Conservation (phyloP, 106 monocot species). For the Posidonia australis region DNA sequence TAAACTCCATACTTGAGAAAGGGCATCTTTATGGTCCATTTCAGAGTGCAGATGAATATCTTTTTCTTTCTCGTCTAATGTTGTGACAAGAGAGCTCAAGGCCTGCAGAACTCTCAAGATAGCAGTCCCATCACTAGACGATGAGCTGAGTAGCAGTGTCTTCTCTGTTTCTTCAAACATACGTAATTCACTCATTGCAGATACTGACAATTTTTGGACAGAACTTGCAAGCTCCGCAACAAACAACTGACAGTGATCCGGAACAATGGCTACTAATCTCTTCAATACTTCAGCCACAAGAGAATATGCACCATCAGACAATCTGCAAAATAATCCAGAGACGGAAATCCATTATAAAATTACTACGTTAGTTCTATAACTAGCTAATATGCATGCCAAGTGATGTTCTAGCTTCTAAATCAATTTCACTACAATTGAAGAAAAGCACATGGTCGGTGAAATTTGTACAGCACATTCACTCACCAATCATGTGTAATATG, state of each 20-base stretch:
- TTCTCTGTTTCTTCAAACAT: slow-evolving; percentile 68
- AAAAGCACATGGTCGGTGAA: too few relatives aligned
- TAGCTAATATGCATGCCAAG: not conserved
- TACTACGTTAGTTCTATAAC: not conserved
- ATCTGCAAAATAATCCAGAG: slow-evolving; percentile 30
- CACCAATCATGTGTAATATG: too few relatives aligned
- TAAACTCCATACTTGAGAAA: slow-evolving; percentile 66
- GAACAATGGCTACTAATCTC: slow-evolving; percentile 75
- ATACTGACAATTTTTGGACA: slow-evolving; percentile 48
- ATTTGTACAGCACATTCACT: too few relatives aligned
- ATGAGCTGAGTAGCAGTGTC: slow-evolving; percentile 64
- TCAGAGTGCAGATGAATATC: slow-evolving; percentile 40
- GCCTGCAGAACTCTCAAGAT: slow-evolving; percentile 86
- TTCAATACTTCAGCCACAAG: slow-evolving; percentile 83
- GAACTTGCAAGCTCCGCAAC: slow-evolving; percentile 78
- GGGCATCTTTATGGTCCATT: slow-evolving; percentile 47
- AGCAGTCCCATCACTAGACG: slow-evolving; percentile 69
- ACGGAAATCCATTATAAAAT: not conserved
- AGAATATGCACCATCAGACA: slow-evolving; percentile 89
- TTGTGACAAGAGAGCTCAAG: slow-evolving; percentile 70
- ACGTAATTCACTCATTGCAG: slow-evolving; percentile 69
- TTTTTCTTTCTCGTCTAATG: slow-evolving; percentile 64
- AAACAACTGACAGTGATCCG: slow-evolving; percentile 69
- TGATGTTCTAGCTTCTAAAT: too few relatives aligned
- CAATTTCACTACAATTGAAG: not conserved